These are phyloP conservation scores for Nitzschia sp. DNA, from an alignment of 108 stramenopile species.

Conservation along the genomic window DNA sequence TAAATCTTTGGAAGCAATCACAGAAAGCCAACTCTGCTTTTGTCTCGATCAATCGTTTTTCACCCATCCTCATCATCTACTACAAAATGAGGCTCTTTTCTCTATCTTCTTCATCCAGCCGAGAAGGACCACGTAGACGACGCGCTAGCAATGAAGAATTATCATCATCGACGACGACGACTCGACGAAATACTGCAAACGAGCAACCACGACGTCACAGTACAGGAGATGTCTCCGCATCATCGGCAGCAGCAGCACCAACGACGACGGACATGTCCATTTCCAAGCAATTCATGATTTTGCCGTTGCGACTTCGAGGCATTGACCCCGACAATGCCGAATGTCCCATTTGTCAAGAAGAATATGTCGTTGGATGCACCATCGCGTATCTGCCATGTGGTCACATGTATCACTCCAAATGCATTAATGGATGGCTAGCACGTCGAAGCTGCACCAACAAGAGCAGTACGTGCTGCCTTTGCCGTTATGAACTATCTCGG, in stretches of 20 bases:
- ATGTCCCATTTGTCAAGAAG: slow-evolving; percentile 6
- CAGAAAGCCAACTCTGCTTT: neutral
- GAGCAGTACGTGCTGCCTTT: neutral
- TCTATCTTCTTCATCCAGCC: neutral
- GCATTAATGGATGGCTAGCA: neutral
- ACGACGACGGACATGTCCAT: neutral
- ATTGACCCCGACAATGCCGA: neutral
- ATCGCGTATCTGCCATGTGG: neutral
- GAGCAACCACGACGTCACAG: neutral
- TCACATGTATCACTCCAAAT: neutral
- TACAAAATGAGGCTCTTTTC: neutral
- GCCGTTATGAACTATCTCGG: neutral
- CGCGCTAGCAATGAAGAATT: too few relatives aligned
- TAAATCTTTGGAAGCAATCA: too few relatives aligned
- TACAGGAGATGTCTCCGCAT: neutral
- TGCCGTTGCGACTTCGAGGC: neutral
- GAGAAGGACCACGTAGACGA: too few relatives aligned
- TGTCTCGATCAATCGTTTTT: neutral
- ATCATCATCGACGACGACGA: neutral
- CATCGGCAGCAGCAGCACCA: neutral
- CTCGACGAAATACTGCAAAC: neutral
- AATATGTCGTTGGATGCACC: neutral
- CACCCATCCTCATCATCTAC: neutral
- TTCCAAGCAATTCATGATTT: neutral
- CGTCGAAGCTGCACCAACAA: neutral